phyloP scores from a whole-genome alignment of 75 land plant genomes.

The Cupressus sempervirens region DNA sequence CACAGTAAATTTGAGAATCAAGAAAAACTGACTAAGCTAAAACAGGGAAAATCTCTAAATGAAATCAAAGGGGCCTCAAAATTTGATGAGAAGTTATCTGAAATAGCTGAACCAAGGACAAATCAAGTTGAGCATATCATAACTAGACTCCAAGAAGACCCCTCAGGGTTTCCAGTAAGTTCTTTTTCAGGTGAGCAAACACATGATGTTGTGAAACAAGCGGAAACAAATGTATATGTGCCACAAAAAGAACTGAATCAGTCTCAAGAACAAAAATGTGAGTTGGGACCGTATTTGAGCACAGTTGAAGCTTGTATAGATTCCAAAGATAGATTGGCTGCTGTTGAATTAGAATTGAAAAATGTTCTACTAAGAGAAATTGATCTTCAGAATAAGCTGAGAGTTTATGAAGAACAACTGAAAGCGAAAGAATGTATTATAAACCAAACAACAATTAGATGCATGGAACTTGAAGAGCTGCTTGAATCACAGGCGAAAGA shows the following conservation, averaged over 20 bases:
- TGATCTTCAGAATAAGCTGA: not conserved
- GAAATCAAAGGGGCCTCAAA: slow-evolving; percentile 26
- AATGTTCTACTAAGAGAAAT: slow-evolving; percentile 9
- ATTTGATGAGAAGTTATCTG: slow-evolving; percentile 37
- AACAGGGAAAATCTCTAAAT: slow-evolving; percentile 17
- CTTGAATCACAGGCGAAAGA: slow-evolving; percentile 3
- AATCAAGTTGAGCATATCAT: slow-evolving; percentile 49
- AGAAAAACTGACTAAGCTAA: not conserved
- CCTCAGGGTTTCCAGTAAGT: not conserved
- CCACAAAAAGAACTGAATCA: not conserved
- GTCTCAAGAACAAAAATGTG: slow-evolving; percentile 5
- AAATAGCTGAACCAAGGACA: slow-evolving; percentile 27
- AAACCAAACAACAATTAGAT: slow-evolving; percentile 6
- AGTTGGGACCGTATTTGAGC: not conserved
- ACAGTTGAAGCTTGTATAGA: not conserved
- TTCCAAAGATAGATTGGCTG: slow-evolving; percentile 5
- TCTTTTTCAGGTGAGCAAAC: not conserved
- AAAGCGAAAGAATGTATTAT: slow-evolving; percentile 2
- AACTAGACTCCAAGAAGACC: slow-evolving; percentile 22
- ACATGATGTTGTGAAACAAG: not conserved
- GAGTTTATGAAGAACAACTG: slow-evolving; percentile 10
- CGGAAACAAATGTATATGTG: not conserved
- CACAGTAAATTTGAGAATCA: not conserved
- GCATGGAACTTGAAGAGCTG: slow-evolving; percentile 10
- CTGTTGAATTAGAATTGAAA: not conserved